phyloP scores from a whole-genome alignment of 169 alveolate genomes.

The Plasmodium yoelii region DNA sequence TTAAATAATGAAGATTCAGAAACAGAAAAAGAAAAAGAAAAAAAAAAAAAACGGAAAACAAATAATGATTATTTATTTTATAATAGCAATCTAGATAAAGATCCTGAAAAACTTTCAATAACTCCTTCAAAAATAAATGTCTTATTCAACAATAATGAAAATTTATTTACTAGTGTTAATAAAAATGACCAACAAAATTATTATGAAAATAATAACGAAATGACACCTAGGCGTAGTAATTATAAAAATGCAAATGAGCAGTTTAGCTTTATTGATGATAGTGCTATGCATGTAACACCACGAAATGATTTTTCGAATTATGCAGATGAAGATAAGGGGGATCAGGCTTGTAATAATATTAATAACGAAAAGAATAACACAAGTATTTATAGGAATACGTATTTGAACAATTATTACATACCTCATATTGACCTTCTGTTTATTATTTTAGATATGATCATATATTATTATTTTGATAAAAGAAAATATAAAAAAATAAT shows the following conservation, averaged over 20 bases:
- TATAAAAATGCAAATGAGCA: no score
- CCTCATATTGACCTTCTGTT: conserved; percentile 72
- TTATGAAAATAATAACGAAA: background rate
- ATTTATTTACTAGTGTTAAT: background rate
- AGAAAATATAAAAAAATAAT: conserved; percentile 64
- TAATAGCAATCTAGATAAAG: background rate
- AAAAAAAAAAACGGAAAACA: conserved; percentile 53
- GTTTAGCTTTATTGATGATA: background rate
- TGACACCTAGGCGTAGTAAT: conserved; percentile 32
- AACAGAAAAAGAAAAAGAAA: background rate
- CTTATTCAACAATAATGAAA: background rate
- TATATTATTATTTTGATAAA: conserved; percentile 51
- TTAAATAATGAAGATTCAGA: conserved; percentile 15
- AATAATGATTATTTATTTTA: conserved; percentile 16
- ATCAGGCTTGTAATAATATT: background rate
- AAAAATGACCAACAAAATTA: background rate
- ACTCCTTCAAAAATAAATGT: background rate
- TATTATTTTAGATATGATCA: conserved; percentile 53
- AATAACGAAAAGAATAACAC: background rate
- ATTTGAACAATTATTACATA: conserved; percentile 63
- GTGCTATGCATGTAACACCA: conserved; percentile 22
- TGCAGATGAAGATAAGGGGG: background rate
- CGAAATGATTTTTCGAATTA: conserved; percentile 10
- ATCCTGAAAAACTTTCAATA: background rate
- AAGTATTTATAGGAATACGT: conserved; percentile 23